Evolutionary conservation across 2,329 filamentous ascomycete genomes (phyloP), one percentile per base, ranked within the genome.

Genomic region (Huntiella omanensis): DNA sequence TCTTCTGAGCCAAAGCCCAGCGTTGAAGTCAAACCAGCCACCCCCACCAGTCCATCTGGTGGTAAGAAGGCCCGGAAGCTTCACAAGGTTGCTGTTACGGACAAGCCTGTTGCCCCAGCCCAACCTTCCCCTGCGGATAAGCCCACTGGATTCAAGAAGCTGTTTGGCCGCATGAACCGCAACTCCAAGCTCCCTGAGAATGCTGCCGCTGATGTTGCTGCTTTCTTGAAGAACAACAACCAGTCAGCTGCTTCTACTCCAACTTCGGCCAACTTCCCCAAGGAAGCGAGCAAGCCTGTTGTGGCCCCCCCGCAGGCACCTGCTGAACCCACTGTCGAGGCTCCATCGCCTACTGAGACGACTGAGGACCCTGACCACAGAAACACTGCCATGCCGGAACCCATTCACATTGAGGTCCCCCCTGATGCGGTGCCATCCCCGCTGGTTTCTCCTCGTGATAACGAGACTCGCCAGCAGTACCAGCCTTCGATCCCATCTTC

Each of bases 111-210:
- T 28, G 40, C 40, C 32, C 41, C 43, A 4, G 36, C 39, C 10
- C 46, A 36, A 35, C 43, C 46, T 33, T 33, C 40, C n/a, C 37
- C 48, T 17, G 33, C 40, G 11, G 46, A 46, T 55, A 56, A 56
- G 41, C 58, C 37, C 56, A 48, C 52, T 7, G 73, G 75, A 12
- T 68, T 83, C 53, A 71, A 71, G 51, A 80, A 79, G 60, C 64
- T 83, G 37, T 82, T 83, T 55, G 68, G 69, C 40, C 71, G 75
- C 53, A 80, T 75, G 61, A 77, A 76, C 55, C 65, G 70, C 50
- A 56, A 62, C 49, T 77, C 69, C 33, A 80, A 71, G 59, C 55
- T 70, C 16, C 69, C 68, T 5, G 70, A 75, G 1, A 69, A 70
- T 49, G 67, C 71, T 34, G 64, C 64, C 48, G 61, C 60, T 50